Conservation (phyloP, 179 eudicot genomes). For the Silene coronaria region DNA sequence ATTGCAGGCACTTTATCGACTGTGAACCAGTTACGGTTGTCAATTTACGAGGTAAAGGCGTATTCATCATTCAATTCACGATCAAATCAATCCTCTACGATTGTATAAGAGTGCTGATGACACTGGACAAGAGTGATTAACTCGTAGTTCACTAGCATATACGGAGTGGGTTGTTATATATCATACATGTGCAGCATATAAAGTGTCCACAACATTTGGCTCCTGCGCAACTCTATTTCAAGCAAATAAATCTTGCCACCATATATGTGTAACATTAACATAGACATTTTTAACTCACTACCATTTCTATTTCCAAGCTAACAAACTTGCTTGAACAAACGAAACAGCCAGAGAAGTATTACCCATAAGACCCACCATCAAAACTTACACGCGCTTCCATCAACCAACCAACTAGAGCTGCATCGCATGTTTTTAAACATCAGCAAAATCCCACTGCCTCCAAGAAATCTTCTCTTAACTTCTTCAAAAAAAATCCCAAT, state of each 20-base stretch:
- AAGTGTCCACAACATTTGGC: not conserved
- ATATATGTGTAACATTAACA: conserved; percentile 2
- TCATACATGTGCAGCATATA: conserved; percentile 1
- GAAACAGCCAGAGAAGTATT: not conserved
- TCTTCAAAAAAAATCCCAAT: not conserved
- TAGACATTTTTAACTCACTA: not conserved
- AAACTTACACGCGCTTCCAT: conserved; percentile 10
- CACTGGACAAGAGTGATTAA: not conserved
- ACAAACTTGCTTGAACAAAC: conserved; percentile 6
- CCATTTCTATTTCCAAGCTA: conserved; percentile 2
- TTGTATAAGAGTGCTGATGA: not conserved
- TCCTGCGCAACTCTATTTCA: not conserved
- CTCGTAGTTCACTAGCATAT: not conserved
- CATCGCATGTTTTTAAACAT: not conserved
- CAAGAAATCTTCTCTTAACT: not conserved
- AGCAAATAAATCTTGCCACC: not conserved
- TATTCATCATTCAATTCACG: too few relatives aligned
- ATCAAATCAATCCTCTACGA: too few relatives aligned
- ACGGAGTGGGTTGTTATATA: not conserved
- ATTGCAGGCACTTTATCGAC: too few relatives aligned
- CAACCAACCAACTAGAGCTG: not conserved
- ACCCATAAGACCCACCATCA: conserved; percentile 5
- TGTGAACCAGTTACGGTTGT: too few relatives aligned
- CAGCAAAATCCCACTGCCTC: not conserved
- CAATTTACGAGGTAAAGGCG: too few relatives aligned